A percentile compares a stretch with the other conserved stretches of the same genome.
Evolutionary conservation across 192 early-diverging fungal species (phyloP).

Genomic region (Backusella liffmaniae): DNA sequence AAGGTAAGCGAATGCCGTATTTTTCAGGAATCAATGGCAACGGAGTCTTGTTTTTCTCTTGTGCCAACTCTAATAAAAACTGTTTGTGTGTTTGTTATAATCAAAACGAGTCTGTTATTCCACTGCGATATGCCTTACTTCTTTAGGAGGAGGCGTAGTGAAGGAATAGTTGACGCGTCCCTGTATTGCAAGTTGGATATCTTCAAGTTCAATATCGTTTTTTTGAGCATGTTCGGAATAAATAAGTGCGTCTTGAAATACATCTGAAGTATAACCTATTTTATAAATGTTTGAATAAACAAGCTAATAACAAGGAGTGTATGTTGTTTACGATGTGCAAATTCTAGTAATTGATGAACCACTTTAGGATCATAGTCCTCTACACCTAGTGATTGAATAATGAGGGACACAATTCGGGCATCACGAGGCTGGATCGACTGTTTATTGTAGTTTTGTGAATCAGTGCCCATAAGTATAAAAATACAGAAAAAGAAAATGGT

Average conservation of each 20-base stretch:
- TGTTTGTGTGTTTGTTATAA: constrained; percentile 10
- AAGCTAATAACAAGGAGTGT: neutral
- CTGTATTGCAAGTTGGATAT: constrained; percentile 91
- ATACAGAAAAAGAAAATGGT: neutral
- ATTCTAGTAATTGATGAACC: constrained; percentile 89
- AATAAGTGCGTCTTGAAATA: constrained; percentile 87
- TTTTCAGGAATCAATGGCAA: constrained; percentile 77
- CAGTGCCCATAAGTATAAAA: constrained; percentile 10
- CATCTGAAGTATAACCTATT: constrained; percentile 83
- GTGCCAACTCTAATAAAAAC: constrained; percentile 75
- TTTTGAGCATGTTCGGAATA: constrained; percentile 91
- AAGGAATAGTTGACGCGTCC: constrained; percentile 90
- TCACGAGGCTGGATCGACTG: constrained; percentile 30
- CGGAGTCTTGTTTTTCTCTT: constrained; percentile 74
- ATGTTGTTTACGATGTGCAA: constrained; percentile 72
- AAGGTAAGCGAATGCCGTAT: constrained; percentile 75
- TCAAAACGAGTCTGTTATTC: too few relatives aligned
- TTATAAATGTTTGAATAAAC: neutral
- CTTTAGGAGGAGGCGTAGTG: constrained; percentile 84
- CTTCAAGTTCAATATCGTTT: constrained; percentile 76
- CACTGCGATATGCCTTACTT: constrained; percentile 47
- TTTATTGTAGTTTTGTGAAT: constrained; percentile 14
- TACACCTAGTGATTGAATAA: constrained; percentile 81
- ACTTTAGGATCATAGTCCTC: constrained; percentile 91
- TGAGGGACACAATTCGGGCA: constrained; percentile 82